phyloP scores from a whole-genome alignment of 139 green algal genomes.

The Auxenochlorella protothecoides region DNA sequence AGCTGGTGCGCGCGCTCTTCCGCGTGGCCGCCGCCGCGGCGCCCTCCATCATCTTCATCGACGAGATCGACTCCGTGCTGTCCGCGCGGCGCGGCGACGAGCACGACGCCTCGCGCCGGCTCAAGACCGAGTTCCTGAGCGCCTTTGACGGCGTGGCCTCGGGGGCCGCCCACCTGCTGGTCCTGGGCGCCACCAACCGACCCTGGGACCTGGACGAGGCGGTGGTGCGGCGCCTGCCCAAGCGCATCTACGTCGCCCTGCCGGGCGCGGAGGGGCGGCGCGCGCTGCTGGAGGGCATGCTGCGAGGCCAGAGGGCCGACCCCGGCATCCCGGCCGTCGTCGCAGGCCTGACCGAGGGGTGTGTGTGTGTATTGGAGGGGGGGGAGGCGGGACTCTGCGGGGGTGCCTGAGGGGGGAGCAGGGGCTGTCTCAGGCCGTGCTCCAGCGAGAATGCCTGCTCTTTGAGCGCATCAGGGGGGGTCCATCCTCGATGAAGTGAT shows the following conservation, averaged over 20 bases:
- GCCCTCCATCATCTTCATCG: constrained; percentile 80
- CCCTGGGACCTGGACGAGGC: constrained; percentile 89
- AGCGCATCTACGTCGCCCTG: constrained; percentile 92
- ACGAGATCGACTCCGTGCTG: constrained; percentile 44
- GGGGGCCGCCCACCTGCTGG: constrained; percentile 48
- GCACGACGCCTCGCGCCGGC: constrained; percentile 82
- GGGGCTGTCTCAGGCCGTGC: too few species aligned
- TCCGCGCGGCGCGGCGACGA: constrained; percentile 53
- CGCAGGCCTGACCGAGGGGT: too few species aligned
- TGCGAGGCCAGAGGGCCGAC: constrained; percentile 20
- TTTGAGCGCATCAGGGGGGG: too few species aligned
- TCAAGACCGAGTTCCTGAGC: constrained; percentile 94
- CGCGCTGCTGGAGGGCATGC: constrained; percentile 42
- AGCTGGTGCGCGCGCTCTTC: constrained; percentile 78
- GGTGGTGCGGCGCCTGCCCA: constrained; percentile 70
- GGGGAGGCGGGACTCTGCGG: too few species aligned
- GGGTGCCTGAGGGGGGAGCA: too few species aligned
- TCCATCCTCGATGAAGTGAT: too few species aligned
- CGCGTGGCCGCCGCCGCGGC: constrained; percentile 34
- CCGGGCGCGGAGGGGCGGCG: constrained; percentile 58
- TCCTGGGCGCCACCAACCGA: constrained; percentile 89
- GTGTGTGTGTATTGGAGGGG: too few species aligned
- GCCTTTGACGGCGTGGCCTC: constrained; percentile 40
- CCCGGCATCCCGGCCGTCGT: background rate
- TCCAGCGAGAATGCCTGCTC: too few species aligned